phyloP scores from a whole-genome alignment of 176 grass and related monocot genomes.

The Triticum turgidum region DNA sequence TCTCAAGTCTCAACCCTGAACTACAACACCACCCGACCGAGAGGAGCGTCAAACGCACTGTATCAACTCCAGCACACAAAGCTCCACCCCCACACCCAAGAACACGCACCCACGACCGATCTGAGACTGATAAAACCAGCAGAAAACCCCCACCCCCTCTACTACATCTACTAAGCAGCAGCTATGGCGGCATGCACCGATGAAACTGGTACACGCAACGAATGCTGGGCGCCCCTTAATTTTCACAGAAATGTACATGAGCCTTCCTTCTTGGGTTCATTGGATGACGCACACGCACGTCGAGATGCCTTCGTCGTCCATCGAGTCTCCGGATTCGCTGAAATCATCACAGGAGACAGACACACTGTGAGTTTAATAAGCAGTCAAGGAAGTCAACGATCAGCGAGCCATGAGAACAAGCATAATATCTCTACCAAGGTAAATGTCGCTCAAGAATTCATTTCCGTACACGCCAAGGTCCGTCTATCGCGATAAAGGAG shows the following conservation, averaged over 20 bases:
- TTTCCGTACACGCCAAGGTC: neutral
- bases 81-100: neutral
- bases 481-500: neutral
- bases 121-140: constrained; percentile 8
- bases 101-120: neutral
- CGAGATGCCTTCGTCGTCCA: constrained; percentile 26
- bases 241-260: constrained; percentile 30
- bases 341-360: constrained; percentile 24
- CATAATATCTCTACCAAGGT: constrained; percentile 3
- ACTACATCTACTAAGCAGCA: constrained; percentile 33
- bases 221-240: neutral
- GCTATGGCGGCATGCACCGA: constrained; percentile 36
- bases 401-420: neutral
- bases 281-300: constrained; percentile 46
- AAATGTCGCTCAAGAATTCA: neutral
- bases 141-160: neutral
- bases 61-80: neutral
- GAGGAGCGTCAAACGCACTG: neutral
- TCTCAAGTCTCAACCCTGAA: constrained; percentile 24
- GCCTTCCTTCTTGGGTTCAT: constrained; percentile 39
- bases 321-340: constrained; percentile 47
- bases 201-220: constrained; percentile 24
- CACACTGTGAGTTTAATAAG: constrained; percentile 11
- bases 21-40: constrained; percentile 27
- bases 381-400: neutral